Evolutionary conservation across 78 protist genomes (phyloP).

Genomic region (Emiliania huxleyi): DNA sequence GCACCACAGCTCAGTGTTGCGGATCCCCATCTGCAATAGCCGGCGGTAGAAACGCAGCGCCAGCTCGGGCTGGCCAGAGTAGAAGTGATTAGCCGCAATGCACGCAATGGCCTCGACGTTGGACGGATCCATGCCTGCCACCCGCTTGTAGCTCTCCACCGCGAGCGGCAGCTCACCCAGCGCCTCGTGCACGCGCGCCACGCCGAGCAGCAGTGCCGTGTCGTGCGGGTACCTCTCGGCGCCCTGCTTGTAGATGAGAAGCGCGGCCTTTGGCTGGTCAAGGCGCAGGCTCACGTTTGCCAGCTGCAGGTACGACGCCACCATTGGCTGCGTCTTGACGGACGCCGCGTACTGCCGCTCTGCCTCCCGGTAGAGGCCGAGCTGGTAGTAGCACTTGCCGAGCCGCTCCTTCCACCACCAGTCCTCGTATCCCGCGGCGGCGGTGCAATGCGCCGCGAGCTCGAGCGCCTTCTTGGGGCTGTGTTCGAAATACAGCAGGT

Average conservation of each 20-base stretch:
- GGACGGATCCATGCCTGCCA: constrained; percentile 42
- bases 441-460: constrained; percentile 58
- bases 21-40: constrained; percentile 68
- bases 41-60: constrained; percentile 55
- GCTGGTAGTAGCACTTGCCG: constrained; percentile 67
- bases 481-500: constrained; percentile 62
- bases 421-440: constrained; percentile 35
- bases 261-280: constrained; percentile 77
- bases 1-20: constrained; percentile 69
- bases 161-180: constrained; percentile 36
- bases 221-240: constrained; percentile 55
- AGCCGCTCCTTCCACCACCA: constrained; percentile 87
- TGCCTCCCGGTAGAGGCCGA: constrained; percentile 77
- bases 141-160: constrained; percentile 28
- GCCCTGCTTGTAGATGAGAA: constrained; percentile 42
- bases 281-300: constrained; percentile 56
- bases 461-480: constrained; percentile 72
- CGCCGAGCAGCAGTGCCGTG: constrained; percentile 20
- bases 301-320: constrained; percentile 55
- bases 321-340: constrained; percentile 53
- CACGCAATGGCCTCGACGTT: constrained; percentile 80
- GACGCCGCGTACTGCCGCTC: constrained; percentile 63
- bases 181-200: constrained; percentile 67
- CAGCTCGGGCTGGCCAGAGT: constrained; percentile 74
- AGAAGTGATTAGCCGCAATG: constrained; percentile 72